These are phyloP conservation scores for Aspergillus transmontanensis DNA, from an alignment of 2,329 filamentous ascomycete genomes.

Conservation along the genomic window DNA sequence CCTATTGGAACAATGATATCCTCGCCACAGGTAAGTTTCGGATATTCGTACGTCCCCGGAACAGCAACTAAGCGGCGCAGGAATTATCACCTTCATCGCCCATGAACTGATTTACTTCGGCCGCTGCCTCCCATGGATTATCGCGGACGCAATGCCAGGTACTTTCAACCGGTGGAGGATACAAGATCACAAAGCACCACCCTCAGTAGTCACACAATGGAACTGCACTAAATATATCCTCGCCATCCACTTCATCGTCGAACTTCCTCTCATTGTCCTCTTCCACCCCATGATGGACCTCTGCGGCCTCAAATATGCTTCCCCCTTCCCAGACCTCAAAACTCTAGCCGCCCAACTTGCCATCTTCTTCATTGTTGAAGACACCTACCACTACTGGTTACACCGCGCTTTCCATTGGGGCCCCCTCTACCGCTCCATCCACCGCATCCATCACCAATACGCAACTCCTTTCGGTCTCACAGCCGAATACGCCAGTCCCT, in stretches of 20 bases:
- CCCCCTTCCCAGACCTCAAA: conserved; percentile 79
- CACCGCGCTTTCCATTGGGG: conserved; percentile 91
- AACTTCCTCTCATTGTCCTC: conserved; percentile 87
- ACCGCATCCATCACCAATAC: conserved; percentile 98
- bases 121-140: conserved; percentile 82
- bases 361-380: conserved; percentile 91
- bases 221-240: conserved; percentile 88
- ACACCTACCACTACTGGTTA: conserved; percentile 96
- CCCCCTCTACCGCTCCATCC: conserved; percentile 88
- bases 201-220: conserved; percentile 82
- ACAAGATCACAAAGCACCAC: conserved; percentile 80
- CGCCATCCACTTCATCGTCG: conserved; percentile 91
- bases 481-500: conserved; percentile 93
- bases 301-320: conserved; percentile 80
- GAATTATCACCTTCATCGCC: conserved; percentile 92
- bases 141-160: conserved; percentile 77
- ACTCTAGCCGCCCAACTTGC: conserved; percentile 86
- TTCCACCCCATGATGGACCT: conserved; percentile 94
- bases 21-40: conserved; percentile 59
- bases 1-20: conserved; percentile 93
- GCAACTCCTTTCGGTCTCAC: conserved; percentile 92
- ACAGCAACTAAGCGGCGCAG: conserved; percentile 47
- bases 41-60: no score
- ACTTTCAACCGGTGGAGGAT: conserved; percentile 93
- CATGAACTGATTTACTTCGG: conserved; percentile 95